Conservation (phyloP, 2,329 filamentous ascomycete genomes). For the Parastagonospora nodorum region DNA sequence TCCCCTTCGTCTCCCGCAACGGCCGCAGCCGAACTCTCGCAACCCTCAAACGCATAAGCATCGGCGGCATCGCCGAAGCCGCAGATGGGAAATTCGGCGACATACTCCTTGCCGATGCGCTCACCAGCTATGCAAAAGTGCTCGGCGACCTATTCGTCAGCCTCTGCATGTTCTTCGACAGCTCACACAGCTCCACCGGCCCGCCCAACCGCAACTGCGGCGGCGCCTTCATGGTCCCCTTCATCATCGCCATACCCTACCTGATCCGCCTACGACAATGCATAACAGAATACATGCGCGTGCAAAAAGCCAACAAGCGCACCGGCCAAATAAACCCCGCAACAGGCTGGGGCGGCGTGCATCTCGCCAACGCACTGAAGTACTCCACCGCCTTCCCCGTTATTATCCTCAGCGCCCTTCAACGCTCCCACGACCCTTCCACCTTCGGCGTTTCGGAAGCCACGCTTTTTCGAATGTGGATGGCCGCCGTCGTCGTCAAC, state of each 20-base stretch:
- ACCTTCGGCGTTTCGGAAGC: conserved; percentile 60
- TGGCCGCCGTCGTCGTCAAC: conserved; percentile 77
- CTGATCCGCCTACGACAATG: conserved; percentile 90
- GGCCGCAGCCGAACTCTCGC: conserved; percentile 77
- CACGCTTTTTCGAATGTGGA: conserved; percentile 62
- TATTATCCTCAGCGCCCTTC: conserved; percentile 76
- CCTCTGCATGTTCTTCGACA: conserved; percentile 86
- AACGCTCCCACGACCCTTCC: conserved; percentile 64
- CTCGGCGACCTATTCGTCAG: conserved; percentile 87
- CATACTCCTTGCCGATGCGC: conserved; percentile 87
- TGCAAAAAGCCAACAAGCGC: conserved; percentile 59
- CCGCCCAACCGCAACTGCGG: conserved; percentile 83
- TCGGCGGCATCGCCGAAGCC: conserved; percentile 85
- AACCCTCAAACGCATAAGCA: conserved; percentile 75
- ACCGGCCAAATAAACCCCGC: conserved; percentile 46
- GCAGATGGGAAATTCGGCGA: conserved; percentile 94
- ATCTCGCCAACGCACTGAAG: conserved; percentile 92
- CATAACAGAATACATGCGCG: conserved; percentile 81
- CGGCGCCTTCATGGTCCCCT: conserved; percentile 76
- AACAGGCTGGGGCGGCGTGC: conserved; percentile 78
- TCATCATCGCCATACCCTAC: conserved; percentile 82
- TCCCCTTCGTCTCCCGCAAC: conserved; percentile 68
- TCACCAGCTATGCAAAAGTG: conserved; percentile 94
- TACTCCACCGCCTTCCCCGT: conserved; percentile 95
- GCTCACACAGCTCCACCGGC: conserved; percentile 73